These are phyloP conservation scores for Mercurialis annua DNA, from an alignment of 345 rosid species.

Conservation along the genomic window DNA sequence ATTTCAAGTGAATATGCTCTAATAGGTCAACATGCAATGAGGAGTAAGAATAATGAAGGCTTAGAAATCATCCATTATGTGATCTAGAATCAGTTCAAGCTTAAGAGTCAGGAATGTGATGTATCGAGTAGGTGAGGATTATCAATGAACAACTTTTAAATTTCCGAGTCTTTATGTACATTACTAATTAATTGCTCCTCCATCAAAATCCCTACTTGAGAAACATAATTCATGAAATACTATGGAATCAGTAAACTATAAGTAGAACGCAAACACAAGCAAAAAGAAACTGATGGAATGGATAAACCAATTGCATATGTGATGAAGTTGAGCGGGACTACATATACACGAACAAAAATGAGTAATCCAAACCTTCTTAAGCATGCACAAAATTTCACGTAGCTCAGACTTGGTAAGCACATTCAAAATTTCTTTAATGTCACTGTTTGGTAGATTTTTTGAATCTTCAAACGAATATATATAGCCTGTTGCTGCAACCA, in stretches of 20 bases:
- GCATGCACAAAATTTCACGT: constrained; percentile 49
- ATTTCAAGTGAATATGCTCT: background rate
- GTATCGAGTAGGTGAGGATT: no score
- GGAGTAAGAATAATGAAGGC: background rate
- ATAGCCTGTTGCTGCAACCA: constrained; percentile 53
- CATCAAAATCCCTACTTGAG: background rate
- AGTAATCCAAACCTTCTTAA: constrained; percentile 49
- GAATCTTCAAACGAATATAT: constrained; percentile 36
- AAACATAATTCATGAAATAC: background rate
- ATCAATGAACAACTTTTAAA: background rate
- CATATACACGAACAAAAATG: background rate
- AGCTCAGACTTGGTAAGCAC: constrained; percentile 65
- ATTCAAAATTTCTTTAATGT: constrained; percentile 46
- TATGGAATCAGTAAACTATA: background rate
- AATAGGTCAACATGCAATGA: background rate
- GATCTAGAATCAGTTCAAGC: background rate
- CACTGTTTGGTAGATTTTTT: constrained; percentile 37
- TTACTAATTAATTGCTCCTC: background rate
- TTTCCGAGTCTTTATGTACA: background rate
- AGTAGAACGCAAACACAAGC: background rate
- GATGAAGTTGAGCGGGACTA: background rate
- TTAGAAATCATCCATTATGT: no score
- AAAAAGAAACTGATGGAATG: background rate
- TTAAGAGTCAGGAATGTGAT: background rate
- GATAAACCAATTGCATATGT: background rate